Evolutionary conservation across 2,329 filamentous ascomycete genomes (phyloP).

Genomic region (Fusarium vanettenii): DNA sequence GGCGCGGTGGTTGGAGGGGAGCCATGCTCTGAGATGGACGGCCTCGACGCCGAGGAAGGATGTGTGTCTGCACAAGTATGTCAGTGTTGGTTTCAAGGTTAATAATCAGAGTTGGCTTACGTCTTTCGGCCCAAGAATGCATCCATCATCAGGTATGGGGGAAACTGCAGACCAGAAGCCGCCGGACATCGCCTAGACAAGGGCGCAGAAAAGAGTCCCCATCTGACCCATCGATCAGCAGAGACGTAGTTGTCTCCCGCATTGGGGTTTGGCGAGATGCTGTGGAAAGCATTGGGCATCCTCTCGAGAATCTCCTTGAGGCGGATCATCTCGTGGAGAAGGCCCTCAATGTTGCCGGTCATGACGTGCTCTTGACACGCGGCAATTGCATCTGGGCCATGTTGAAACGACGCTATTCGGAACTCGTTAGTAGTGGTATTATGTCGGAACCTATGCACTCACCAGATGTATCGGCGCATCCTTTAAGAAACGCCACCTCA

Average conservation of each 20-base stretch:
- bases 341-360: constrained; percentile 62
- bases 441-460: fast-evolving
- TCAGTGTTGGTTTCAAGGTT: background rate
- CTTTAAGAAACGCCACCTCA: constrained; percentile 64
- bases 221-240: constrained; percentile 61
- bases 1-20: constrained; percentile 64
- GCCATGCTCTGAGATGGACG: constrained; percentile 64
- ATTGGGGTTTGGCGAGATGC: constrained; percentile 64
- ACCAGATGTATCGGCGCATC: constrained; percentile 58
- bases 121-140: constrained; percentile 64
- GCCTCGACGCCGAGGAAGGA: constrained; percentile 65
- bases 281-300: constrained; percentile 66
- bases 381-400: constrained; percentile 63
- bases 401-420: constrained; percentile 56
- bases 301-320: constrained; percentile 65
- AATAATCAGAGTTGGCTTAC: background rate
- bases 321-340: constrained; percentile 61
- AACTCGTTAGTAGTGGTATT: background rate
- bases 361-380: constrained; percentile 66
- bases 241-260: constrained; percentile 63
- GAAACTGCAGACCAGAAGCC: constrained; percentile 63
- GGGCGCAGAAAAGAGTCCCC: constrained; percentile 63
- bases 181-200: constrained; percentile 63
- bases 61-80: background rate
- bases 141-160: constrained; percentile 65